Percentiles rank a stretch among this genome's conserved stretches.
Conservation (phyloP, 106 monocot genomes). For the Gastrodia elata region DNA sequence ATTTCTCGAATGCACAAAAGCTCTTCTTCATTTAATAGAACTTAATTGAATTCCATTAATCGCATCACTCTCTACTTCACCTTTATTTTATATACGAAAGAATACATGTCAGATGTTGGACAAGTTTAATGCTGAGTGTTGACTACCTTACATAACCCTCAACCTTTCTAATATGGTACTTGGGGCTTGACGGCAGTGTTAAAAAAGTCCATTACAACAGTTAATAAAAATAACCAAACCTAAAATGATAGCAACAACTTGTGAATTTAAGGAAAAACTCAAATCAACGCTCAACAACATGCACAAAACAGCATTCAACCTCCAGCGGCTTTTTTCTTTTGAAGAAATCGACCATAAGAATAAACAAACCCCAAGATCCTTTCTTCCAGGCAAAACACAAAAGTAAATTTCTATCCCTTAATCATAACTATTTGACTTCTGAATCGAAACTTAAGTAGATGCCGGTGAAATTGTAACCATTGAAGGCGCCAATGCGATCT, state of each 20-base stretch:
- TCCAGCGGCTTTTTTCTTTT: background rate
- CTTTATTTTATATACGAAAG: too few relatives aligned
- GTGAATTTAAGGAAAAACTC: background rate
- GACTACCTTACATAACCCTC: too few relatives aligned
- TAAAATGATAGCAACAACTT: background rate
- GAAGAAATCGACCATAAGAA: background rate
- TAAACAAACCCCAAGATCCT: background rate
- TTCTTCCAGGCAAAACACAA: background rate
- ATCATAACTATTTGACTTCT: background rate
- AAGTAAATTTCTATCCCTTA: background rate
- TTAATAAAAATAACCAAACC: background rate
- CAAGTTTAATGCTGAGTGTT: too few relatives aligned
- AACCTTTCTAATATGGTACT: too few relatives aligned
- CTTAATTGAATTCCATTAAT: too few relatives aligned
- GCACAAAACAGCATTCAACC: background rate
- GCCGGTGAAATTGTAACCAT: background rate
- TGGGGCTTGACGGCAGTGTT: too few relatives aligned
- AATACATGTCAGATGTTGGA: too few relatives aligned
- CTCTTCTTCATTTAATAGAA: too few relatives aligned
- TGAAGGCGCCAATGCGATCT: background rate
- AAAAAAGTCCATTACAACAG: too few relatives aligned
- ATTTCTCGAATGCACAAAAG: too few relatives aligned
- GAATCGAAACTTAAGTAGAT: background rate
- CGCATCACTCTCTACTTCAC: too few relatives aligned
- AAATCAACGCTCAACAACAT: background rate